Percentiles rank a stretch among this genome's conserved stretches.
These are phyloP conservation scores for Cytospora piceae DNA, from an alignment of 2,329 filamentous ascomycete genomes.

Conservation along the genomic window DNA sequence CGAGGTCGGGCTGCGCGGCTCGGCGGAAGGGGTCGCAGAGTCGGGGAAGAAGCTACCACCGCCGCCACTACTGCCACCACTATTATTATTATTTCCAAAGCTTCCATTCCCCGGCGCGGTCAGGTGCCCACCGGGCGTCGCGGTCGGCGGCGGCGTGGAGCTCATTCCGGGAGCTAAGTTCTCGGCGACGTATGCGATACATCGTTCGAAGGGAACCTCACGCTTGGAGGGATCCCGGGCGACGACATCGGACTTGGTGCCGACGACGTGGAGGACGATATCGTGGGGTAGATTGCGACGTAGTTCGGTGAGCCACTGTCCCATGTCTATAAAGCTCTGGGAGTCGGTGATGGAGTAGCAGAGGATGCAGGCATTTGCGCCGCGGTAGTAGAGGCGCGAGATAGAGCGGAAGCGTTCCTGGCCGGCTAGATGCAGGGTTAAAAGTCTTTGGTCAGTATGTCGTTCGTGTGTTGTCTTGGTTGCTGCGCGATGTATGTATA, in stretches of 20 bases:
- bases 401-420: conserved; percentile 96
- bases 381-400: conserved; percentile 92
- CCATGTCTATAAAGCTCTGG: conserved; percentile 88
- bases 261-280: conserved; percentile 90
- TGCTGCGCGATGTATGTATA: background rate
- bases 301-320: conserved; percentile 84
- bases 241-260: conserved; percentile 91
- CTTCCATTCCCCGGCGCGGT: conserved; percentile 14
- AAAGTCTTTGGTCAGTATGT: conserved; percentile 8
- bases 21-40: conserved; percentile 39
- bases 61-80: conserved; percentile 43
- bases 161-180: conserved; percentile 76
- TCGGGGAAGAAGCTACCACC: conserved; percentile 37
- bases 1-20: conserved; percentile 63
- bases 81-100: conserved; percentile 3
- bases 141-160: conserved; percentile 68
- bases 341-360: conserved; percentile 94
- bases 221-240: conserved; percentile 77
- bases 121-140: conserved; percentile 37
- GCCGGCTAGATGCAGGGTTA: conserved; percentile 58
- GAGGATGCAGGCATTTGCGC: conserved; percentile 89
- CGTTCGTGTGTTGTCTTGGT: background rate
- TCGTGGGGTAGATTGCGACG: conserved; percentile 76
- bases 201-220: conserved; percentile 90
- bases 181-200: conserved; percentile 93